These are phyloP conservation scores for Hypomyces perniciosus DNA, from an alignment of 2,329 filamentous ascomycete species.

Conservation along the genomic window DNA sequence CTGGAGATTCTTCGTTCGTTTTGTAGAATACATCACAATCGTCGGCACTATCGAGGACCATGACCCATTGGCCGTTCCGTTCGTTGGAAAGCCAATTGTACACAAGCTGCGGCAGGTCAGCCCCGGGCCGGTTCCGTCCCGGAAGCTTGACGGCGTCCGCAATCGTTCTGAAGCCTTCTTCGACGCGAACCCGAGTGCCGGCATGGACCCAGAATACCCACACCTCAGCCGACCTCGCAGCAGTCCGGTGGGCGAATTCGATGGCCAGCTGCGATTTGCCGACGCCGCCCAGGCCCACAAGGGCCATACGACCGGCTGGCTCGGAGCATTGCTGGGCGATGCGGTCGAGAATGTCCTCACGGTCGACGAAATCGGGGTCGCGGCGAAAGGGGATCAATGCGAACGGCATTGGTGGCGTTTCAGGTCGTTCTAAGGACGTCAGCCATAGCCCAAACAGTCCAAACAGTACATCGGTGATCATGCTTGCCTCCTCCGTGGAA, in stretches of 20 bases:
- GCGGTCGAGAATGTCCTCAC: slow-evolving; percentile 22
- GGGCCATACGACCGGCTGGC: slow-evolving; percentile 19
- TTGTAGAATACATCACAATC: background rate
- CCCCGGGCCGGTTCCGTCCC: slow-evolving; percentile 12
- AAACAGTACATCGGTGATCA: background rate
- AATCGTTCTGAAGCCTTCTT: slow-evolving; percentile 24
- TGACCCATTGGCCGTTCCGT: background rate
- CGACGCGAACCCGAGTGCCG: slow-evolving; percentile 23
- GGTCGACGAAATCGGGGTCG: slow-evolving; percentile 27
- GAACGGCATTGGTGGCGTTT: slow-evolving; percentile 1
- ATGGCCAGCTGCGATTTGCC: slow-evolving; percentile 12
- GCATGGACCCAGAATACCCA: slow-evolving; percentile 33
- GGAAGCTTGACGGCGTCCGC: slow-evolving; percentile 18
- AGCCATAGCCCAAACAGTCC: background rate
- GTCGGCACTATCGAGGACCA: background rate
- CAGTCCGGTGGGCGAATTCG: background rate
- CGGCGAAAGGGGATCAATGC: slow-evolving; percentile 23
- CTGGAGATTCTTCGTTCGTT: too few species aligned
- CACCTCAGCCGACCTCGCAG: background rate
- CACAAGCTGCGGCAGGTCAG: slow-evolving; percentile 24
- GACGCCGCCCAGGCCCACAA: slow-evolving; percentile 30
- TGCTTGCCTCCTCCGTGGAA: background rate
- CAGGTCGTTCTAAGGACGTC: background rate
- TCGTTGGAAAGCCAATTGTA: slow-evolving; percentile 21
- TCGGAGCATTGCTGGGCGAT: slow-evolving; percentile 18